These are phyloP conservation scores for Strombidium stylifer DNA, from an alignment of 73 alveolate species.

Conservation along the genomic window DNA sequence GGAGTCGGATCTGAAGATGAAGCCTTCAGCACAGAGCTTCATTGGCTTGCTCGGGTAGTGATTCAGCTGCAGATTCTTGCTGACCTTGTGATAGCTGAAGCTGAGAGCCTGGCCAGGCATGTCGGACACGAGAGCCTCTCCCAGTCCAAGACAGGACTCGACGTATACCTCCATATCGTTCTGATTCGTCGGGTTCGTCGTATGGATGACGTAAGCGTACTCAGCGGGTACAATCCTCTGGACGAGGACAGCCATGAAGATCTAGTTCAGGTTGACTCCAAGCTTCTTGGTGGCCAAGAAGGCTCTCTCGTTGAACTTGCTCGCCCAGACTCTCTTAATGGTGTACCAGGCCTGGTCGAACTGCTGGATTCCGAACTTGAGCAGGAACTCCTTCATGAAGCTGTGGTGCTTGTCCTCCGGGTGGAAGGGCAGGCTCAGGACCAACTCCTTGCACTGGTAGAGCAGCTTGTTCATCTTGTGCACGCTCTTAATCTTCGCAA, in stretches of 20 bases:
- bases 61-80: conserved; percentile 44
- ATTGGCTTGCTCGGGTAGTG: conserved; percentile 89
- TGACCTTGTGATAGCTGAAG: conserved; percentile 67
- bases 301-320: conserved; percentile 90
- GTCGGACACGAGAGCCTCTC: conserved; percentile 90
- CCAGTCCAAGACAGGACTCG: conserved; percentile 85
- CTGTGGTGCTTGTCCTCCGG: conserved; percentile 44
- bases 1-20: conserved; percentile 91
- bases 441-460: conserved; percentile 61
- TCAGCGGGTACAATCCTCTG: conserved; percentile 81
- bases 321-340: conserved; percentile 91
- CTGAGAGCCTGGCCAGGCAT: conserved; percentile 87
- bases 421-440: conserved; percentile 47
- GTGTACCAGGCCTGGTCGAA: conserved; percentile 74
- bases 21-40: conserved; percentile 74
- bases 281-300: conserved; percentile 86
- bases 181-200: conserved; percentile 85
- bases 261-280: conserved; percentile 70
- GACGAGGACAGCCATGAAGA: conserved; percentile 88
- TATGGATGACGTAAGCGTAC: conserved; percentile 93
- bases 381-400: conserved; percentile 47
- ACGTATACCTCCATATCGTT: conserved; percentile 75
- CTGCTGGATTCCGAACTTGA: conserved; percentile 63
- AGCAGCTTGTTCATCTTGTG: conserved; percentile 60
- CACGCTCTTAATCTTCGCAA: conserved; percentile 44